These are phyloP conservation scores for Calonectria hongkongensis DNA, from an alignment of 2,329 filamentous ascomycete species.

Conservation along the genomic window DNA sequence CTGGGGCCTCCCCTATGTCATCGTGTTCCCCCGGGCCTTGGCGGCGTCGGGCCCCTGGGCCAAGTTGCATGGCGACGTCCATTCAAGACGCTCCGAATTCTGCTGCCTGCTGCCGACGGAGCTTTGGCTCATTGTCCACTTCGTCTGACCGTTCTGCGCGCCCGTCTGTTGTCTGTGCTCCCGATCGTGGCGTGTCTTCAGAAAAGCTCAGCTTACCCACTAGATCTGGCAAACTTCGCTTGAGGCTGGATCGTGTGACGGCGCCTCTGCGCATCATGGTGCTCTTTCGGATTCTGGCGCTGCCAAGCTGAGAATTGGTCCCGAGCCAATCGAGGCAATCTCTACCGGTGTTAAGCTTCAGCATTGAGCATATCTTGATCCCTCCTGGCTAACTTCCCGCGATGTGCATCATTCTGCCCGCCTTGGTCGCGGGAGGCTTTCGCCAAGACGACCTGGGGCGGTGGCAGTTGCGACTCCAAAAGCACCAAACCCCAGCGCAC, in stretches of 20 bases:
- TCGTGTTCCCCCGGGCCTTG: constrained; percentile 27
- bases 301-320: constrained; percentile 7
- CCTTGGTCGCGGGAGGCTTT: constrained; percentile 21
- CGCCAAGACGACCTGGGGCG: constrained; percentile 21
- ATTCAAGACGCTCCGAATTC: constrained; percentile 55
- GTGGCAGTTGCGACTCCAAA: neutral
- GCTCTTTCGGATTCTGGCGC: neutral
- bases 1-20: constrained; percentile 7
- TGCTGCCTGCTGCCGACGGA: constrained; percentile 53
- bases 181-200: constrained; percentile 24
- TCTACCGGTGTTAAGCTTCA: neutral
- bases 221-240: neutral
- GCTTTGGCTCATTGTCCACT: constrained; percentile 11
- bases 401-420: constrained; percentile 27
- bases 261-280: constrained; percentile 20
- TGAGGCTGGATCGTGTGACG: constrained; percentile 15
- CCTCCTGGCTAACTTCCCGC: neutral
- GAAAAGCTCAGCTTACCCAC: constrained; percentile 7
- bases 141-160: constrained; percentile 18
- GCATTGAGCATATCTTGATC: neutral
- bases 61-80: constrained; percentile 43
- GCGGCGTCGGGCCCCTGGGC: constrained; percentile 19
- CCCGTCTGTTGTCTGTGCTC: neutral
- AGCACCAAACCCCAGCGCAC: neutral
- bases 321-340: constrained; percentile 17